Conservation (phyloP, 139 green algal genomes). For the Chlorella sp. region DNA sequence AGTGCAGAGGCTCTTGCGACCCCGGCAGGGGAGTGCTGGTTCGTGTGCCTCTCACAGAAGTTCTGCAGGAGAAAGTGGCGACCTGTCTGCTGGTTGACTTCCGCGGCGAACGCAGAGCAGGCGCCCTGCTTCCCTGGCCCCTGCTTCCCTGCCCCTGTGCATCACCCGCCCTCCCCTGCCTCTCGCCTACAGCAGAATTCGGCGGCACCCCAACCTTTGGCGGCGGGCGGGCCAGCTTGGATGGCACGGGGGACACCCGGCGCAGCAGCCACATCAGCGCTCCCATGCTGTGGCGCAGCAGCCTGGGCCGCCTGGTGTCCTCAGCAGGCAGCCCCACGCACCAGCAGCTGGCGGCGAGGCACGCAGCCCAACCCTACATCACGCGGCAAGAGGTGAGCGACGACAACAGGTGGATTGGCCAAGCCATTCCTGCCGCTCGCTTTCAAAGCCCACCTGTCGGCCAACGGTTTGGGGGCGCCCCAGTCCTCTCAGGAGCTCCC, state of each 20-base stretch:
- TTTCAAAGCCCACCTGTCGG: too few species aligned
- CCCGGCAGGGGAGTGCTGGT: neutral
- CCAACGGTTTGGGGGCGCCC: too few species aligned
- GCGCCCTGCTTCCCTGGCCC: neutral
- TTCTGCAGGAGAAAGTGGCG: too few species aligned
- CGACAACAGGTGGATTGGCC: too few species aligned
- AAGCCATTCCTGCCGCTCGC: too few species aligned
- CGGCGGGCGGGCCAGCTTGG: neutral
- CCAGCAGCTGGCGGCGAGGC: neutral
- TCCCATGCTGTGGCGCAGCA: constrained; percentile 21
- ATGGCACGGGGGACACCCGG: neutral
- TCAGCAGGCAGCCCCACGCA: neutral
- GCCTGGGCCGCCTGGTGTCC: neutral
- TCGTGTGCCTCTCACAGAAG: neutral
- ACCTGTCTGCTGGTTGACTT: too few species aligned
- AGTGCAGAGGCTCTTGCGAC: neutral
- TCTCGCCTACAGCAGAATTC: too few species aligned
- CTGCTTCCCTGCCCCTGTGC: neutral
- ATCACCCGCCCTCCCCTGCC: neutral
- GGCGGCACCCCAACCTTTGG: neutral
- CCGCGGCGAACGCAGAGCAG: neutral
- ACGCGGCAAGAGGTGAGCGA: neutral
- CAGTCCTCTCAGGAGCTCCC: too few species aligned
- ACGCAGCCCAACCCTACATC: neutral
- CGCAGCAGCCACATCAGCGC: neutral